phyloP scores from a whole-genome alignment of 2,329 filamentous ascomycete genomes.

The Coniochaeta hoffmannii region DNA sequence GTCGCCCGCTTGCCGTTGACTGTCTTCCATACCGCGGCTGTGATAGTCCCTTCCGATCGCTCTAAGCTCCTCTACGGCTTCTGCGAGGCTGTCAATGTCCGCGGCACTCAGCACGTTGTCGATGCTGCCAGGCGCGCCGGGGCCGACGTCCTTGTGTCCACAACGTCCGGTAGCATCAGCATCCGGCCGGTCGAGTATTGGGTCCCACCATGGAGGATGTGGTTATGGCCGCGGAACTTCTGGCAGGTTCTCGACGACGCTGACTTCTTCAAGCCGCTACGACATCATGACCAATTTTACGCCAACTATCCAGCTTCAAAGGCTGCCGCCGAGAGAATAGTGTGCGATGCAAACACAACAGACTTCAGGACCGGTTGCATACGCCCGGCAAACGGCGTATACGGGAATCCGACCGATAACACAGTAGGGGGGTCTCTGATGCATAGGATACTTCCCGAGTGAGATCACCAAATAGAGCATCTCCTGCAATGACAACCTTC shows the following conservation, averaged over 20 bases:
- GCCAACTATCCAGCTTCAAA: slow-evolving; percentile 45
- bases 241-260: slow-evolving; percentile 37
- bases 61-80: slow-evolving; percentile 34
- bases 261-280: slow-evolving; percentile 32
- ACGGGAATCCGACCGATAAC: slow-evolving; percentile 41
- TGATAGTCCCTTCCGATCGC: slow-evolving; percentile 44
- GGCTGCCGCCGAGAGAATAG: slow-evolving; percentile 40
- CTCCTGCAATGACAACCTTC: slow-evolving; percentile 27
- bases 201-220: slow-evolving; percentile 37
- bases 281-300: slow-evolving; percentile 34
- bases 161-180: slow-evolving; percentile 41
- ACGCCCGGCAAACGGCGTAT: slow-evolving; percentile 45
- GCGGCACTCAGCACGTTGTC: slow-evolving; percentile 41
- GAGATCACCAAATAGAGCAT: slow-evolving; percentile 34
- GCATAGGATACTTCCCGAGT: slow-evolving; percentile 31
- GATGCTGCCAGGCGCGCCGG: slow-evolving; percentile 35
- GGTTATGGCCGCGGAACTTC: slow-evolving; percentile 30
- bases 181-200: slow-evolving; percentile 34
- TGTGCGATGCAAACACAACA: slow-evolving; percentile 34
- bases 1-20: slow-evolving; percentile 39
- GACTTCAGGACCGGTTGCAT: slow-evolving; percentile 45
- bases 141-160: slow-evolving; percentile 43
- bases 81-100: slow-evolving; percentile 40
- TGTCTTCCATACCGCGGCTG: slow-evolving; percentile 50
- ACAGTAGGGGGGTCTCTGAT: slow-evolving; percentile 34